A percentile compares a stretch with the other conserved stretches of the same genome.
Evolutionary conservation across 2,329 filamentous ascomycete species (phyloP).

Genomic region (Pseudovirgaria hyperparasitica): DNA sequence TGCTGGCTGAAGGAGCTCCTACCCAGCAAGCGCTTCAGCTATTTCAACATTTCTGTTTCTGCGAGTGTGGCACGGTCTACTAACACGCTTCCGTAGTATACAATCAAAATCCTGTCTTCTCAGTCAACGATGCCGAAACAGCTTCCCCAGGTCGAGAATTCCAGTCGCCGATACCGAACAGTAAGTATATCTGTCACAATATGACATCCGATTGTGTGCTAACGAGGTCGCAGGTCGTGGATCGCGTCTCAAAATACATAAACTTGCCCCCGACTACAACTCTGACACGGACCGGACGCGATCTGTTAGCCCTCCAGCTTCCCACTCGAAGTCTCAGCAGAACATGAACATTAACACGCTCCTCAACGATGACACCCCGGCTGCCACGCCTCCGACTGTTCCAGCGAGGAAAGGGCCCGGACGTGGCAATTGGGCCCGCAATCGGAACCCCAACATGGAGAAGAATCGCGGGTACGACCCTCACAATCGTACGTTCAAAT

Average conservation of each 20-base stretch:
- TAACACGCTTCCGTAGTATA: slow-evolving; percentile 13
- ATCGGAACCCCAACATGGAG: too few species aligned
- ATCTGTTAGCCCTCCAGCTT: slow-evolving; percentile 29
- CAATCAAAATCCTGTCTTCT: slow-evolving; percentile 29
- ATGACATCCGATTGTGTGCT: too few species aligned
- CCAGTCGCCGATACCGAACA: slow-evolving; percentile 24
- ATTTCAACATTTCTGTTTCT: slow-evolving; percentile 5
- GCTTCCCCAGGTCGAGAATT: slow-evolving; percentile 24
- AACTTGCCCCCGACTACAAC: slow-evolving; percentile 22
- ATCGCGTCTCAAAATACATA: slow-evolving; percentile 20
- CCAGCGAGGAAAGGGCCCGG: slow-evolving; percentile 29
- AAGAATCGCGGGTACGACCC: slow-evolving; percentile 13
- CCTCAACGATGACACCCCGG: slow-evolving; percentile 30
- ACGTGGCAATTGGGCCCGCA: slow-evolving; percentile 37
- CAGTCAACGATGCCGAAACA: slow-evolving; percentile 26
- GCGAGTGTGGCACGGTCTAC: neutral
- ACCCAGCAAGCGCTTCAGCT: too few species aligned
- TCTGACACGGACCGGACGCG: slow-evolving; percentile 35
- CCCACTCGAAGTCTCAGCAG: slow-evolving; percentile 24
- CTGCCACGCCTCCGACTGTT: slow-evolving; percentile 16
- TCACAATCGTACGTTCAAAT: slow-evolving; percentile 14
- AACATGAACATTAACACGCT: slow-evolving; percentile 37
- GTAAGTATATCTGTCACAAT: slow-evolving; percentile 9
- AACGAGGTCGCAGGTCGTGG: too few species aligned
- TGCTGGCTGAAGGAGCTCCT: too few species aligned